phyloP scores from a whole-genome alignment of 805 yeast species.

The Barnettozyma populi region DNA sequence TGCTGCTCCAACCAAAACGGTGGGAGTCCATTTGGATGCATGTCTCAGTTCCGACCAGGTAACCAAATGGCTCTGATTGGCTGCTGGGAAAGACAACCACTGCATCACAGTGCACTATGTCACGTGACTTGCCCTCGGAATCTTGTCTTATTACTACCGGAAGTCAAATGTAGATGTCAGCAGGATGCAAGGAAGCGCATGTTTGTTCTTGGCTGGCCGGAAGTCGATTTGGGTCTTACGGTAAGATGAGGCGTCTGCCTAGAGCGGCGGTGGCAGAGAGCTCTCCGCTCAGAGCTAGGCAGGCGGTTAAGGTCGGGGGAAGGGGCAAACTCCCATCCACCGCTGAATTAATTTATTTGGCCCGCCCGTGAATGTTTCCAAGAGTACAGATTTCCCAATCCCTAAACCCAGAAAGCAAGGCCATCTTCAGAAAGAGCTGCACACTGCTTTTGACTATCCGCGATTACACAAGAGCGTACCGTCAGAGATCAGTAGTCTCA shows the following conservation, averaged over 20 bases:
- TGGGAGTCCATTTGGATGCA: neutral
- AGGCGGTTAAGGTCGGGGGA: neutral
- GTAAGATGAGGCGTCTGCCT: neutral
- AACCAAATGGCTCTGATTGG: neutral
- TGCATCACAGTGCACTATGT: neutral
- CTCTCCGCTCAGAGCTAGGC: neutral
- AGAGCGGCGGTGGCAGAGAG: neutral
- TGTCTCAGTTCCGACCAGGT: neutral
- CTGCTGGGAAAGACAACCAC: neutral
- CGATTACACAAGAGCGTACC: too few species aligned
- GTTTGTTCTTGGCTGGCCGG: neutral
- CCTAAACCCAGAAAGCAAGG: neutral
- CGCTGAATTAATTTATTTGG: neutral
- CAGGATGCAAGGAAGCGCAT: neutral
- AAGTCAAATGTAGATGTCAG: neutral
- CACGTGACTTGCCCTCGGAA: neutral
- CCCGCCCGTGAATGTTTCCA: neutral
- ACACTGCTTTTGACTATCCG: neutral
- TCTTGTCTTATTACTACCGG: neutral
- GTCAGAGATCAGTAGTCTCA: neutral
- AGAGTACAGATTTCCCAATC: neutral
- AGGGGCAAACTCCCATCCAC: neutral
- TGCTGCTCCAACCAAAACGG: neutral
- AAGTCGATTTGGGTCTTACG: neutral
- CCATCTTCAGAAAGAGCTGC: neutral